Conservation (phyloP, 2,329 filamentous ascomycete species). For the Aspergillus aculeatinus region DNA sequence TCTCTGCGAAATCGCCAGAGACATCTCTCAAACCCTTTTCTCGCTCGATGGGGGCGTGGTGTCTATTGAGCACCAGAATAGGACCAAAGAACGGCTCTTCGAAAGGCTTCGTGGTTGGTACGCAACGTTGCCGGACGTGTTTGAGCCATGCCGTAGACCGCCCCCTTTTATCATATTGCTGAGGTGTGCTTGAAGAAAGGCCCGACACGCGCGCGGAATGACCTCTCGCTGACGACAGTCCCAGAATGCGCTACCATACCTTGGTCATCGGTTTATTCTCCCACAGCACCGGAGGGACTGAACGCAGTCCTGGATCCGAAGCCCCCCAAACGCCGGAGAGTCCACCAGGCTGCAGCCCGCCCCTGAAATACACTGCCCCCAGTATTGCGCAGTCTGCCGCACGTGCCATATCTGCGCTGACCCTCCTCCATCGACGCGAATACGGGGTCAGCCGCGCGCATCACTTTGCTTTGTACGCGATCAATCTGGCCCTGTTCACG, state of each 20-base stretch:
- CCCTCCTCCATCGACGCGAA: slow-evolving; percentile 33
- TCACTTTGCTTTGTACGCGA: slow-evolving; percentile 39
- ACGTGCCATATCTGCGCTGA: slow-evolving; percentile 30
- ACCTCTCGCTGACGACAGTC: neutral
- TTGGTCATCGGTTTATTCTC: slow-evolving; percentile 38
- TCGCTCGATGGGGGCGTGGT: slow-evolving; percentile 13
- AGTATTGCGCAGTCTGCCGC: slow-evolving; percentile 32
- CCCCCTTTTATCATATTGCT: slow-evolving; percentile 34
- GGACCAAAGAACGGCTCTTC: slow-evolving; percentile 31
- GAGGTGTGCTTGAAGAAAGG: neutral
- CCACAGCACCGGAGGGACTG: slow-evolving; percentile 24
- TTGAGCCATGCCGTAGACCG: slow-evolving; percentile 25
- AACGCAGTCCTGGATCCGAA: slow-evolving; percentile 18
- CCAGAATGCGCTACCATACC: slow-evolving; percentile 38
- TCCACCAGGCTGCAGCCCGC: slow-evolving; percentile 18
- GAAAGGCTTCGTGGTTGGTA: slow-evolving; percentile 32
- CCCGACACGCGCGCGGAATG: neutral
- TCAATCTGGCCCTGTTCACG: slow-evolving; percentile 39
- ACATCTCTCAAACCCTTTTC: slow-evolving; percentile 37
- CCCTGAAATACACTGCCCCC: slow-evolving; percentile 22
- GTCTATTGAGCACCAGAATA: slow-evolving; percentile 14
- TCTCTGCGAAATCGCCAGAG: slow-evolving; percentile 36
- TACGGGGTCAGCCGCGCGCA: slow-evolving; percentile 38
- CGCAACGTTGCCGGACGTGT: slow-evolving; percentile 28
- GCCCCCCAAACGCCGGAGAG: slow-evolving; percentile 32